These are phyloP conservation scores for Amanita pallidorosea DNA, from an alignment of 768 basidiomycete species.

Conservation along the genomic window DNA sequence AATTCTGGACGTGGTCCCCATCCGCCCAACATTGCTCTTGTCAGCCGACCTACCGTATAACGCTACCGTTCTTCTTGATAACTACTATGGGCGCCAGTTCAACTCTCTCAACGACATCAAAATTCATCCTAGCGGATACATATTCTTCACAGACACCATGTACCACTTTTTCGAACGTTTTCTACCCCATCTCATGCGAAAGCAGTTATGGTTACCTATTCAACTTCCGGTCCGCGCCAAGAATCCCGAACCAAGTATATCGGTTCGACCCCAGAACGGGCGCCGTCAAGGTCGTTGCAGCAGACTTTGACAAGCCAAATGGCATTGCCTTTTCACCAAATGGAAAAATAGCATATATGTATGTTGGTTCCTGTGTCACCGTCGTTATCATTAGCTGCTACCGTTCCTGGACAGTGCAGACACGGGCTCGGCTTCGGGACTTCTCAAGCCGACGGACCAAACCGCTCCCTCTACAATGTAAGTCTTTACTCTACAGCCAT, in stretches of 20 bases:
- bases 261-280: constrained; percentile 59
- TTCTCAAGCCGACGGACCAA: constrained; percentile 33
- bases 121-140: constrained; percentile 54
- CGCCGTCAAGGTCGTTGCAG: constrained; percentile 60
- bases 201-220: constrained; percentile 54
- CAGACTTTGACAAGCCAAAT: constrained; percentile 64
- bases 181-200: not conserved
- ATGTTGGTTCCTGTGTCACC: constrained; percentile 5
- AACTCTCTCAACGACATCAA: constrained; percentile 77
- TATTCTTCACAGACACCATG: constrained; percentile 71
- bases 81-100: constrained; percentile 73
- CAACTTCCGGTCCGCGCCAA: constrained; percentile 54
- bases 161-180: constrained; percentile 21
- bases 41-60: constrained; percentile 58
- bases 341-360: constrained; percentile 59
- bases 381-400: not conserved
- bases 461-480: constrained; percentile 53
- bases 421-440: constrained; percentile 36
- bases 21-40: constrained; percentile 52
- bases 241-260: constrained; percentile 70
- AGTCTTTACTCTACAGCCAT: not conserved
- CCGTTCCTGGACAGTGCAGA: constrained; percentile 28
- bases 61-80: constrained; percentile 61
- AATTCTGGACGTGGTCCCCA: constrained; percentile 55
- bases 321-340: constrained; percentile 66